These are phyloP conservation scores for Termitomyces sp. DNA, from an alignment of 768 basidiomycete genomes.

Conservation along the genomic window DNA sequence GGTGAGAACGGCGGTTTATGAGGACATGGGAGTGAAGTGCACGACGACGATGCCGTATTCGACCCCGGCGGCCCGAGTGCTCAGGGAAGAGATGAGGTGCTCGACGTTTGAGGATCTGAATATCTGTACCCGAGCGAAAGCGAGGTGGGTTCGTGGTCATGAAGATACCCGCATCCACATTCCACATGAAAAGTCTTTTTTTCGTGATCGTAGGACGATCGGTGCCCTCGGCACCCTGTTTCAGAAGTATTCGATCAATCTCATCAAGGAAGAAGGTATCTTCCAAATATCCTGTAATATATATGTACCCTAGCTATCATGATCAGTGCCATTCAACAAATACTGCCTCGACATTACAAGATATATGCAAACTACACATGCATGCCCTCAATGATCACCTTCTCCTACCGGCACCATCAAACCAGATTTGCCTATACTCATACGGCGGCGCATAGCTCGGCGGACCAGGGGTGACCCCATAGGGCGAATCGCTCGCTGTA, in stretches of 20 bases:
- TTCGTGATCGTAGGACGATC: background rate
- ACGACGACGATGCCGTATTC: background rate
- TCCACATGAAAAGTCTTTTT: background rate
- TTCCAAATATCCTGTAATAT: too few species aligned
- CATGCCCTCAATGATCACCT: background rate
- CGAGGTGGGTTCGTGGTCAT: background rate
- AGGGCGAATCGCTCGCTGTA: constrained; percentile 24
- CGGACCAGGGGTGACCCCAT: constrained; percentile 21
- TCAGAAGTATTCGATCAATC: background rate
- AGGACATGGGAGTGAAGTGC: background rate
- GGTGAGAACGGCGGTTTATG: background rate
- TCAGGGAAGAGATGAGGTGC: background rate
- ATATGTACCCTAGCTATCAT: background rate
- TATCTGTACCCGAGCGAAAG: background rate
- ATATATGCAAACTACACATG: background rate
- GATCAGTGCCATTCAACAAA: too few species aligned
- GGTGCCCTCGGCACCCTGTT: background rate
- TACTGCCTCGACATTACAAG: background rate
- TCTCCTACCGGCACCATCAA: background rate
- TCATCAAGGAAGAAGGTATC: too few species aligned
- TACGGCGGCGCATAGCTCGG: constrained; percentile 15
- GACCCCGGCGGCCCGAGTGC: background rate
- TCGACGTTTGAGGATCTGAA: background rate
- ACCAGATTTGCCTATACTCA: constrained; percentile 3
- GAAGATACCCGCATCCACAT: background rate